Evolutionary conservation across 2,329 filamentous ascomycete species (phyloP).

Genomic region (Scedosporium apiospermum): DNA sequence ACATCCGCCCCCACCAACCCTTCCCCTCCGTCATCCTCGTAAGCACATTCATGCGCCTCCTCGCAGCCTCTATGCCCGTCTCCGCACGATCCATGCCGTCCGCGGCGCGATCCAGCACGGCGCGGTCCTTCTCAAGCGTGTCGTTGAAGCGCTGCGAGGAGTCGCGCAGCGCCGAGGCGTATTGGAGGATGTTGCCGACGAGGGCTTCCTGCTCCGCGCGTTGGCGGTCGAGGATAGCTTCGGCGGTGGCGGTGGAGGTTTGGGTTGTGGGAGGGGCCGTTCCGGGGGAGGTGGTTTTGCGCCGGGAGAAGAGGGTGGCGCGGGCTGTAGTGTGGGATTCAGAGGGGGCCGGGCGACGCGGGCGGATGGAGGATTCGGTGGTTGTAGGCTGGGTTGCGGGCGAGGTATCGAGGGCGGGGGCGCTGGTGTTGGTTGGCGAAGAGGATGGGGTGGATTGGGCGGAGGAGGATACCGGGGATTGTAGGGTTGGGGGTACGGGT

Average conservation of each 20-base stretch:
- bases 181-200: constrained; percentile 68
- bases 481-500: neutral
- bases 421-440: neutral
- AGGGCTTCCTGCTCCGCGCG: constrained; percentile 75
- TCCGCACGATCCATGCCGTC: constrained; percentile 71
- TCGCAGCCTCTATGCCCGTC: constrained; percentile 65
- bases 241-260: constrained; percentile 44
- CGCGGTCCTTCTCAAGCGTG: constrained; percentile 62
- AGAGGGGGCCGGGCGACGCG: constrained; percentile 17
- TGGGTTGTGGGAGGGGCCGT: constrained; percentile 23
- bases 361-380: constrained; percentile 24
- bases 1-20: constrained; percentile 76
- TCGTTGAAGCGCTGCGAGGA: constrained; percentile 63
- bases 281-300: constrained; percentile 11
- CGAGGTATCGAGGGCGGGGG: neutral
- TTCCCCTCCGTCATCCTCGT: constrained; percentile 76
- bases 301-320: constrained; percentile 33
- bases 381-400: constrained; percentile 17
- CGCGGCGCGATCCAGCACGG: constrained; percentile 60
- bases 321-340: constrained; percentile 26
- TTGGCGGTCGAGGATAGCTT: constrained; percentile 67
- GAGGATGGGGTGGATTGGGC: neutral
- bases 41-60: constrained; percentile 67
- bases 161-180: constrained; percentile 69
- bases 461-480: neutral